Evolutionary conservation across 257 asterid species (phyloP), one percentile per base, ranked within the genome.

Genomic region (Linaria vulgaris): DNA sequence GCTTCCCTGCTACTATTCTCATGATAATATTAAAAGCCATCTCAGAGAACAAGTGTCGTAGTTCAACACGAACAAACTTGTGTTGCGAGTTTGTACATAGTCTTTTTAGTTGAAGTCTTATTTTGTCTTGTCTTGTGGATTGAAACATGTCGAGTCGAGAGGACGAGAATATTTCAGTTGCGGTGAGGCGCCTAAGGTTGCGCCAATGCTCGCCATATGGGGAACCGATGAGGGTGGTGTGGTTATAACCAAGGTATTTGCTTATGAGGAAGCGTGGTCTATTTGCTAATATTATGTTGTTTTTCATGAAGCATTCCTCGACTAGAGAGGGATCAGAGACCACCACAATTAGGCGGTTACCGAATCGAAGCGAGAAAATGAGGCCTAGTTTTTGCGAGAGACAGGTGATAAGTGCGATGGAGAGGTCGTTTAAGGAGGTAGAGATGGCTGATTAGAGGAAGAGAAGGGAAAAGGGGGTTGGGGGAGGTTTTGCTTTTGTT

Each of bases 1-100:
- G 55, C 67, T 88, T 85, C 9, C 94, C 96, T 9, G 76, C 81
- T 0, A 81, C 75, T 91, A 88, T 88, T 44, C 91, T 81, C 94
- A 81, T 74, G 19, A 88, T 81, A 19, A 55, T 65, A 19, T 85
- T 88, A 31, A 77, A 75, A 1, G 79, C 60, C 58, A 83, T 44
- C 59, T 70, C 87, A 6, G 79, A 69, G 0, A 87, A 27, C 2
- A 38, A 8, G 0, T 78, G 38, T 23, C 73, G 68, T 22, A 83
- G 68, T 20, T 75, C 82, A 0, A 85, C 86, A 3, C 30, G 44
- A 1, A 56, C 76, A 20, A 68, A 75, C 0, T 47, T 75, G 0
- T 8, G 13, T 3, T 7, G 17, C 6, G 78, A 69, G 4, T 25
- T 51, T 8, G 1, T 3, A 16, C 56, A 16, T 4, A 83, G 41